Percentiles rank a stretch among this genome's conserved stretches.
Evolutionary conservation across 192 early-diverging fungal species (phyloP).

Genomic region (Backusella morwellensis): DNA sequence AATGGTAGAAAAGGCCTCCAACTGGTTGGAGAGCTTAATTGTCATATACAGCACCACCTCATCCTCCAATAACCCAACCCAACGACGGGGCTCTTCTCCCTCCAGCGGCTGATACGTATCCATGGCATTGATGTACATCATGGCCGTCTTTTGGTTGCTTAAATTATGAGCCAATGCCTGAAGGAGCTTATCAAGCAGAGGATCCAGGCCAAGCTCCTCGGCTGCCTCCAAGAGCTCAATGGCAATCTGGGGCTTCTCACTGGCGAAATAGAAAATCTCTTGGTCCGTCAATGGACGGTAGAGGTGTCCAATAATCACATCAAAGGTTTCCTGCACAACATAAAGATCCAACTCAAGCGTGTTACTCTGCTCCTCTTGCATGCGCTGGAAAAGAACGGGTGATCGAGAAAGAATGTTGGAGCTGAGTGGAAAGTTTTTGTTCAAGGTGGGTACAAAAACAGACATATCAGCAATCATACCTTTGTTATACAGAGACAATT

Average conservation of each 20-base stretch:
- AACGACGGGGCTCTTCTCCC: slow-evolving; percentile 9
- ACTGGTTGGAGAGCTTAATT: neutral
- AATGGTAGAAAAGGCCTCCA: slow-evolving; percentile 18
- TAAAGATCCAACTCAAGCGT: slow-evolving; percentile 8
- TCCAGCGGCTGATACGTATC: slow-evolving; percentile 12
- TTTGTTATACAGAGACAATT: neutral
- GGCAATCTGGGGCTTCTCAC: slow-evolving; percentile 14
- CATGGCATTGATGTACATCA: slow-evolving; percentile 1
- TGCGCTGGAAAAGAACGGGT: slow-evolving; percentile 13
- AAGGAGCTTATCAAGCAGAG: neutral
- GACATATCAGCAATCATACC: slow-evolving; percentile 25
- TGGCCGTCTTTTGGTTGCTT: neutral
- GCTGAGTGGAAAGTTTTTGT: slow-evolving; percentile 19
- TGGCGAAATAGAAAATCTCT: neutral
- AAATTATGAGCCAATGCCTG: neutral
- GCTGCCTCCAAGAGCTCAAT: slow-evolving; percentile 18
- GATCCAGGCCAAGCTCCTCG: slow-evolving; percentile 1
- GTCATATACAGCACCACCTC: slow-evolving; percentile 17
- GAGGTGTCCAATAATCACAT: slow-evolving; percentile 12
- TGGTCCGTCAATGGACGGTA: neutral
- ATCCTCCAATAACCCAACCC: slow-evolving; percentile 15
- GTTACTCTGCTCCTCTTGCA: neutral
- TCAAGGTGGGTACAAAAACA: slow-evolving; percentile 11
- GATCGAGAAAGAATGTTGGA: slow-evolving; percentile 21
- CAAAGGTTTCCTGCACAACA: slow-evolving; percentile 10